Conservation (phyloP, 2,329 filamentous ascomycete species). For the Alternaria sp. region DNA sequence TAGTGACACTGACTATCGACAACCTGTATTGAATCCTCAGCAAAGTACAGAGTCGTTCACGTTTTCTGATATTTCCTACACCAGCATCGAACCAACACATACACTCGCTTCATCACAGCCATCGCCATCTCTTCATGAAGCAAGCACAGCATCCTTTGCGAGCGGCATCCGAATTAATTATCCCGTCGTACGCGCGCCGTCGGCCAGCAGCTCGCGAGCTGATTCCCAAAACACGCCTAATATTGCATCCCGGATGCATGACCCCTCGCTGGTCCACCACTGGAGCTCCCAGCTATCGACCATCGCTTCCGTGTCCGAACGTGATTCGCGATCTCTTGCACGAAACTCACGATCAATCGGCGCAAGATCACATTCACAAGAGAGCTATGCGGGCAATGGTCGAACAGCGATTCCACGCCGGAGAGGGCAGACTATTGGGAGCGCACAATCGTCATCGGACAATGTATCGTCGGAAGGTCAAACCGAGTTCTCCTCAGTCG, state of each 20-base stretch:
- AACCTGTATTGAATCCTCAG: slow-evolving; percentile 38
- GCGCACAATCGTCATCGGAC: slow-evolving; percentile 45
- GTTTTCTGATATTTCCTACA: slow-evolving; percentile 47
- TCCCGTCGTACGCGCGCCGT: slow-evolving; percentile 47
- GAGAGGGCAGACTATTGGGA: slow-evolving; percentile 45
- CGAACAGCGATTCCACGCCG: slow-evolving; percentile 34
- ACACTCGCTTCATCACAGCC: slow-evolving; percentile 35
- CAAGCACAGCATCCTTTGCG: slow-evolving; percentile 43
- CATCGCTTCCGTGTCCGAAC: slow-evolving; percentile 48
- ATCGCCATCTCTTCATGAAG: slow-evolving; percentile 47
- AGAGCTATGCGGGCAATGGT: slow-evolving; percentile 36
- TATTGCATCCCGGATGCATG: slow-evolving; percentile 51
- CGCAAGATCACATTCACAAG: slow-evolving; percentile 43
- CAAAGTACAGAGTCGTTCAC: slow-evolving; percentile 47
- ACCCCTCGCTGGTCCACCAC: slow-evolving; percentile 46
- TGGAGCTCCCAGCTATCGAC: slow-evolving; percentile 53
- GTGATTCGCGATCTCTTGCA: slow-evolving; percentile 45
- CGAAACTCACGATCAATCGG: slow-evolving; percentile 44
- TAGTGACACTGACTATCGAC: slow-evolving; percentile 40
- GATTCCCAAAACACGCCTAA: slow-evolving; percentile 44
- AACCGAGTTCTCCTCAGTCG: slow-evolving; percentile 42
- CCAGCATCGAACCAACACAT: slow-evolving; percentile 43
- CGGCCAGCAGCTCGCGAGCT: slow-evolving; percentile 47
- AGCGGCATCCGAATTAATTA: slow-evolving; percentile 48
- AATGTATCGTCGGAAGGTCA: slow-evolving; percentile 36